Evolutionary conservation across 208 protist genomes (phyloP).

Genomic region (Leishmania tropica): DNA sequence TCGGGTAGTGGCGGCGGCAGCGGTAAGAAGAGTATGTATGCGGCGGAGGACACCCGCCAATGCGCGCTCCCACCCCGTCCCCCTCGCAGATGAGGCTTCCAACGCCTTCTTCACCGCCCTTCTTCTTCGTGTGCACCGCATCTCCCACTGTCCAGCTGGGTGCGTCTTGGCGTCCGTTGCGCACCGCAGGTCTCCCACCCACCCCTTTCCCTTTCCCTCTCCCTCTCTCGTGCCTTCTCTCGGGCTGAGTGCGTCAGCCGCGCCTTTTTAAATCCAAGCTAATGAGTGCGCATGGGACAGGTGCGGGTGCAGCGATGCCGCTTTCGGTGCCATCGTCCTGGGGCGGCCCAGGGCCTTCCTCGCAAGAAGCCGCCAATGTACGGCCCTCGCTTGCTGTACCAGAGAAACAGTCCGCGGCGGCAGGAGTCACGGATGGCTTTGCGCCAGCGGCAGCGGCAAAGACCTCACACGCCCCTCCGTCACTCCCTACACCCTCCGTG

Average conservation of each 20-base stretch:
- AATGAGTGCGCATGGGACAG: not conserved
- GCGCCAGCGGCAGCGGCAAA: not conserved
- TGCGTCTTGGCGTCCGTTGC: too few species aligned
- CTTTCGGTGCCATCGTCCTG: not conserved
- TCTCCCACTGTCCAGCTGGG: not conserved
- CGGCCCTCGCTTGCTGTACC: not conserved
- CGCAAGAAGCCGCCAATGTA: not conserved
- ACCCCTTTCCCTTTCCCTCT: not conserved
- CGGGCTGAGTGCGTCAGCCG: not conserved
- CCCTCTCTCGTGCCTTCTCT: not conserved
- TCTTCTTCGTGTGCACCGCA: too few species aligned
- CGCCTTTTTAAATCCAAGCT: not conserved
- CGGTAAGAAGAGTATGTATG: not conserved
- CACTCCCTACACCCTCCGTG: not conserved
- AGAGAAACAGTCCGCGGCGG: not conserved
- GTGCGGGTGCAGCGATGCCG: not conserved
- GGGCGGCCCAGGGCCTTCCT: not conserved
- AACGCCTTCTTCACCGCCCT: not conserved
- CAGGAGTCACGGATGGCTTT: not conserved
- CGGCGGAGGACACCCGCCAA: not conserved
- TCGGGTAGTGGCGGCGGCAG: not conserved
- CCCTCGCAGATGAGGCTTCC: not conserved
- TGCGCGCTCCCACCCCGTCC: not conserved
- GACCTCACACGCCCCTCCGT: not conserved
- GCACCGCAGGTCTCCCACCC: not conserved